phyloP scores from a whole-genome alignment of 345 rosid genomes.

The Triadica sebifera region DNA sequence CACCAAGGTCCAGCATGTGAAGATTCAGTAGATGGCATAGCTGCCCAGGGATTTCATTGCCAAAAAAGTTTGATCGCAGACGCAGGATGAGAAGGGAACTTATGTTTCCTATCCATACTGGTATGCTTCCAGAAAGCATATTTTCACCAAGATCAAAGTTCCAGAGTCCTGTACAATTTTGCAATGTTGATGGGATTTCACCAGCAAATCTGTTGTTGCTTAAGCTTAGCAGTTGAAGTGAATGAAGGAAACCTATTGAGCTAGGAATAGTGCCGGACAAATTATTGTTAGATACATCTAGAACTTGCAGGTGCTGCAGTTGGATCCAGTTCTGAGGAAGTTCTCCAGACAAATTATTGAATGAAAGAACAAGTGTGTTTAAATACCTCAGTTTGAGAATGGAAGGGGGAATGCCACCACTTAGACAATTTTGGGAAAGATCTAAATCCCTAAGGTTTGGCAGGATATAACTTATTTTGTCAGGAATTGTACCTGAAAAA shows the following conservation, averaged over 20 bases:
- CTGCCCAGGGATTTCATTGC: conserved; percentile 2
- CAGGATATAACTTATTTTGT: not conserved
- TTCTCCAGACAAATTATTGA: conserved; percentile 26
- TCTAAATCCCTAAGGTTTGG: conserved; percentile 8
- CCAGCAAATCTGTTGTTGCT: conserved; percentile 44
- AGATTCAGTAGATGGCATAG: conserved; percentile 9
- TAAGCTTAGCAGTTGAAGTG: conserved; percentile 42
- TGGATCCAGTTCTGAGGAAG: conserved; percentile 32
- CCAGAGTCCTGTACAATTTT: conserved; percentile 46
- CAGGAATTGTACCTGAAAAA: conserved; percentile 1
- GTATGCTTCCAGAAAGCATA: conserved; percentile 38
- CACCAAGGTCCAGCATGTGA: conserved; percentile 16
- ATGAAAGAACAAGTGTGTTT: conserved; percentile 21
- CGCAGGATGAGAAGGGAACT: not conserved
- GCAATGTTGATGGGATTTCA: conserved; percentile 42
- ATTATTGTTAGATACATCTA: conserved; percentile 46
- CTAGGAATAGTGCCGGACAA: conserved; percentile 42
- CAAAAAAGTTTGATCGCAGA: conserved; percentile 5
- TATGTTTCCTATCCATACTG: conserved; percentile 33
- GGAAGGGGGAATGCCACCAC: conserved; percentile 19
- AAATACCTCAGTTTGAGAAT: conserved; percentile 10
- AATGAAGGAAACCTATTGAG: conserved; percentile 38
- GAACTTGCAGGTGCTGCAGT: not conserved
- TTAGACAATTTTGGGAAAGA: conserved; percentile 21
- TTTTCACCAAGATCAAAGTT: conserved; percentile 53